Percentiles rank a stretch among this genome's conserved stretches.
These are phyloP conservation scores for Beauveria rudraprayagi DNA, from an alignment of 2,329 filamentous ascomycete species.

Conservation along the genomic window DNA sequence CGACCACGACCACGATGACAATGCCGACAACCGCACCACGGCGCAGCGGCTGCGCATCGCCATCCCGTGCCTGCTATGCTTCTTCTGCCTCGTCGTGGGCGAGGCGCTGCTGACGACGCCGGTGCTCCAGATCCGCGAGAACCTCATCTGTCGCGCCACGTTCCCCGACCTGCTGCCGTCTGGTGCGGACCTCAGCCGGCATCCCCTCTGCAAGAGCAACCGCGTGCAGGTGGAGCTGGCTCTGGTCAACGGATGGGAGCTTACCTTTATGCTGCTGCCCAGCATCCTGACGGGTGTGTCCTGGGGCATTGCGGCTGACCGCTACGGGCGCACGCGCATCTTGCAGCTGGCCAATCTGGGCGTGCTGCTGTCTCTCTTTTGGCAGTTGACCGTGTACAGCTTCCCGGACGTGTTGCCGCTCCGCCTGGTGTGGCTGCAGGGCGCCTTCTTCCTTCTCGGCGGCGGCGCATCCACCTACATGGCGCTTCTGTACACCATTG, in stretches of 20 bases:
- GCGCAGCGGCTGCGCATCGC: not conserved
- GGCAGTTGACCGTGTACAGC: constrained; percentile 1
- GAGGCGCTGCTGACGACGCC: not conserved
- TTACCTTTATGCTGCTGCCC: constrained; percentile 15
- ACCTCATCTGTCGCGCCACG: constrained; percentile 11
- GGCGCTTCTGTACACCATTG: constrained; percentile 16
- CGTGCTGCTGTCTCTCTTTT: constrained; percentile 4
- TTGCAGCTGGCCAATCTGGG: constrained; percentile 15
- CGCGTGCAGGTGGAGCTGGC: constrained; percentile 17
- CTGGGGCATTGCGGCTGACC: constrained; percentile 17
- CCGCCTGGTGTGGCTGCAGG: constrained; percentile 13
- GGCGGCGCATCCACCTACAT: constrained; percentile 15
- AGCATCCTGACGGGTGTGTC: constrained; percentile 16
- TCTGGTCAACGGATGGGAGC: constrained; percentile 15
- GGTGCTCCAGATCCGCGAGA: constrained; percentile 2
- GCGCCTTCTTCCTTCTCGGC: constrained; percentile 15
- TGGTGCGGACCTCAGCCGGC: not conserved
- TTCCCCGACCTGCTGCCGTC: not conserved
- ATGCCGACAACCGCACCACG: not conserved
- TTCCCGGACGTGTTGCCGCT: constrained; percentile 14
- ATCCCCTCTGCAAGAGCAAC: constrained; percentile 15
- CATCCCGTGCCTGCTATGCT: not conserved
- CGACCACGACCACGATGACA: not conserved
- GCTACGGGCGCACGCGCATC: constrained; percentile 13
- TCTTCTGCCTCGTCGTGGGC: not conserved